Evolutionary conservation across 768 basidiomycete species (phyloP).

Genomic region (Macrocybe gigantea): DNA sequence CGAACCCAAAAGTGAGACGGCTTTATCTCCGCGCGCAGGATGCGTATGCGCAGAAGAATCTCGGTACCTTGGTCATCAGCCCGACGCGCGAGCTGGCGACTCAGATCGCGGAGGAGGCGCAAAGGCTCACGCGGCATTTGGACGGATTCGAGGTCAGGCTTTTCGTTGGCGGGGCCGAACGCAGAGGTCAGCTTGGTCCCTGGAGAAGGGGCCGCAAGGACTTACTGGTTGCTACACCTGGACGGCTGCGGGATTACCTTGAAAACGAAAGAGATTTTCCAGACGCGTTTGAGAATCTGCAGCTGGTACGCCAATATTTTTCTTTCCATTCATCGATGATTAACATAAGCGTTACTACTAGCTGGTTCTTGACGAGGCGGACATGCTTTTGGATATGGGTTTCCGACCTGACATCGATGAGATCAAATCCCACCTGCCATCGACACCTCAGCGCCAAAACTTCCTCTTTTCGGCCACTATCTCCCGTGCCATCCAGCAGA

Average conservation of each 20-base stretch:
- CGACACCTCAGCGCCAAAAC: conserved; percentile 68
- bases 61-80: conserved; percentile 77
- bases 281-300: conserved; percentile 44
- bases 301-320: conserved; percentile 42
- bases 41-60: conserved; percentile 37
- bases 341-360: conserved; percentile 19
- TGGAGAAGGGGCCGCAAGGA: conserved; percentile 65
- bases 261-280: conserved; percentile 50
- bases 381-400: conserved; percentile 88
- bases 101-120: conserved; percentile 83
- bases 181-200: conserved; percentile 56
- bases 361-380: conserved; percentile 91
- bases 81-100: conserved; percentile 89
- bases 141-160: conserved; percentile 62
- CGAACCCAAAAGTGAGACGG: too few species aligned
- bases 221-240: conserved; percentile 88
- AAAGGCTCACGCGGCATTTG: conserved; percentile 57
- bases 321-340: conserved; percentile 4
- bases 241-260: conserved; percentile 73
- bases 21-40: conserved; percentile 18
- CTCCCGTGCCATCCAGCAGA: conserved; percentile 60
- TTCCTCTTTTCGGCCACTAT: conserved; percentile 91
- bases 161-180: conserved; percentile 73
- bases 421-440: conserved; percentile 60
- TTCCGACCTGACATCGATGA: conserved; percentile 83